These are phyloP conservation scores for Trametes punicea DNA, from an alignment of 768 basidiomycete species.

Conservation along the genomic window DNA sequence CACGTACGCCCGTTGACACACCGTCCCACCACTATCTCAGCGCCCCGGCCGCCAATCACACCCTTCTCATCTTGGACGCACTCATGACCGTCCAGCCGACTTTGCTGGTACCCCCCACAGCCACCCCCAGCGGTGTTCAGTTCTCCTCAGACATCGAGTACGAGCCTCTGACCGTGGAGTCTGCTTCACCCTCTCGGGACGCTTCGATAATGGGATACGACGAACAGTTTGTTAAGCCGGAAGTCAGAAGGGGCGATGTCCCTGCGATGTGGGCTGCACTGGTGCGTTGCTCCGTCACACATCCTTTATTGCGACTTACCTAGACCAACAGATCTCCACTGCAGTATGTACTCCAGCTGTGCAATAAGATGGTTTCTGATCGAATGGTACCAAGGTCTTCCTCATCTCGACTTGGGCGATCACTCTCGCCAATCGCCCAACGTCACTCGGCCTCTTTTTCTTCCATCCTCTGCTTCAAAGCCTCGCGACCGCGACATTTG, in stretches of 20 bases:
- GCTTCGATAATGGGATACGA: slow-evolving; percentile 14
- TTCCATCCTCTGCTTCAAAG: slow-evolving; percentile 41
- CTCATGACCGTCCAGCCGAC: neutral
- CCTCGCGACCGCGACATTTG: slow-evolving; percentile 27
- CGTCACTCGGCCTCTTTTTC: slow-evolving; percentile 35
- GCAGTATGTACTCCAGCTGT: neutral
- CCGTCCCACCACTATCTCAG: neutral
- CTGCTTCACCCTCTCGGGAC: neutral
- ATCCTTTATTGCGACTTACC: neutral
- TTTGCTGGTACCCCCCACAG: neutral
- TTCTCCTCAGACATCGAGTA: slow-evolving; percentile 6
- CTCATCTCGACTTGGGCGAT: slow-evolving; percentile 27
- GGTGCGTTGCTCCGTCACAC: slow-evolving; percentile 31
- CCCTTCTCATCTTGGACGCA: neutral
- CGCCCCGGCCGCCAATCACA: slow-evolving; percentile 4
- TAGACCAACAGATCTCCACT: neutral
- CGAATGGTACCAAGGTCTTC: slow-evolving; percentile 21
- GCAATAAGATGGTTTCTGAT: neutral
- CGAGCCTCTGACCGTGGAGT: slow-evolving; percentile 10
- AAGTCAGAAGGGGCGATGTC: slow-evolving; percentile 38
- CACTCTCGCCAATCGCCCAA: slow-evolving; percentile 24
- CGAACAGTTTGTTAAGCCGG: slow-evolving; percentile 29
- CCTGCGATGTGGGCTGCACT: slow-evolving; percentile 34
- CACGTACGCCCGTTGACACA: slow-evolving; percentile 13
- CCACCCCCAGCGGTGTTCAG: neutral